These are phyloP conservation scores for Azolla pinnata DNA, from an alignment of 75 land plant genomes.

Conservation along the genomic window DNA sequence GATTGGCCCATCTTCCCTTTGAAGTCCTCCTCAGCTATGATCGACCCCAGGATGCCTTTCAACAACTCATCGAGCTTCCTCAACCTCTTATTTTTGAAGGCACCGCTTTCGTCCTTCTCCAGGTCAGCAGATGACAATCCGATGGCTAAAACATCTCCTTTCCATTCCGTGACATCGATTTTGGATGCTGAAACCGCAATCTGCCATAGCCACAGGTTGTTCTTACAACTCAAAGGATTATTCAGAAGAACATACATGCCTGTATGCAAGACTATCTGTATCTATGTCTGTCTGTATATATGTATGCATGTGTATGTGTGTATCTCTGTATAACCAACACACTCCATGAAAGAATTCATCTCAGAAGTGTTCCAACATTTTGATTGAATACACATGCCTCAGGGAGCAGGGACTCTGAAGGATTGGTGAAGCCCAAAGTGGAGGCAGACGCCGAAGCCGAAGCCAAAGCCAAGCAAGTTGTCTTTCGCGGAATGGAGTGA, in stretches of 20 bases:
- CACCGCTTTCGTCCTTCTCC: conserved; percentile 38
- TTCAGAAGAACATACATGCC: too few relatives aligned
- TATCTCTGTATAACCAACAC: too few relatives aligned
- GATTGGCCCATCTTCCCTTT: conserved; percentile 82
- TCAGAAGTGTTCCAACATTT: too few relatives aligned
- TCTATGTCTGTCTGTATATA: too few relatives aligned
- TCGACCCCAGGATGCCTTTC: conserved; percentile 52
- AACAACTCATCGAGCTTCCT: conserved; percentile 40
- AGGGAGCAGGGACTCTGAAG: background rate
- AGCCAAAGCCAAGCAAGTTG: too few relatives aligned
- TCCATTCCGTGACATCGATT: conserved; percentile 55
- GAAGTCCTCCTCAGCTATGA: conserved; percentile 83
- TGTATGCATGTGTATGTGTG: too few relatives aligned
- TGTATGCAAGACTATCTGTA: too few relatives aligned
- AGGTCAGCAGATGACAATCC: conserved; percentile 74
- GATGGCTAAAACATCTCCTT: conserved; percentile 76
- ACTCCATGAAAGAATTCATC: too few relatives aligned
- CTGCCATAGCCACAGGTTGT: too few relatives aligned
- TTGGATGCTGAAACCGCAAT: conserved; percentile 60
- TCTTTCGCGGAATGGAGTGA: too few relatives aligned
- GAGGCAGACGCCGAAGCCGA: background rate
- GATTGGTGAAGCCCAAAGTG: background rate
- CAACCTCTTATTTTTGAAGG: conserved; percentile 44
- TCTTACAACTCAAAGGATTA: too few relatives aligned
- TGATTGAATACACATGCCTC: too few relatives aligned